Base-by-base conservation (phyloP, 805 yeast species). In the Saitoella complicata region DNA sequence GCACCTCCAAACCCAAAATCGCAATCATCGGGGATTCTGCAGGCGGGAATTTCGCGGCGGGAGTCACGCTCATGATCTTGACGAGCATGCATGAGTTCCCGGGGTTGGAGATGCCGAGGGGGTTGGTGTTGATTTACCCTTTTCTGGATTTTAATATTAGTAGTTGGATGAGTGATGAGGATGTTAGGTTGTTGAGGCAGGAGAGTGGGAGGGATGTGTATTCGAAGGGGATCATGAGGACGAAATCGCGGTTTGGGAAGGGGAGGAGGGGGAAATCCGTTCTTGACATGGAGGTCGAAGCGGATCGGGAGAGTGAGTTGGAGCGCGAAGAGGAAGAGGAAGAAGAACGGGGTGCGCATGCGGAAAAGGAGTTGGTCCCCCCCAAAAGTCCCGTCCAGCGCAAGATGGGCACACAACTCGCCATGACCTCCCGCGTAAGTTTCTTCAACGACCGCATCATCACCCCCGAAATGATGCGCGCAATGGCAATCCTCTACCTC, bases 351-450 rank as follows among this genome's bases (percentile, higher is more conserved):
- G n/a, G n/a, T n/a, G n/a, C n/a, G n/a, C n/a, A n/a, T n/a, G 39
- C 39, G 29, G 30, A 39, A 10, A 35, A 37, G 29, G 6, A 37
- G 41, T 30, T 3, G 36, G 11, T 33, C 2, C 36, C n/a, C 4
- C 36, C 36, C 11, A 21, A 21, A 4, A 21, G 21, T 21, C 47
- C 32, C 34, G 34, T 39, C 37, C 37, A 48, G 21, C 44, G 44
- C 40, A 31, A 13, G 10, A 41, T 46, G 9, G 44, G 49, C 7
- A 49, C 55, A 5, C 53, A 46, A 31, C 46, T 56, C 32, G 53
- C 60, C n/a, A 47, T 56, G 46, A 57, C 61, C 29, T 56, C 60
- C 21, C 43, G 58, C 32, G 59, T 56, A 10, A 43, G 56, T 4
- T 56, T 54, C 39, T 53, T 53, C 38, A 41, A 51, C 21, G 60